Percentiles rank a stretch among this genome's conserved stretches.
These are phyloP conservation scores for Picea sitchensis DNA, from an alignment of 75 land plant genomes.

Conservation along the genomic window DNA sequence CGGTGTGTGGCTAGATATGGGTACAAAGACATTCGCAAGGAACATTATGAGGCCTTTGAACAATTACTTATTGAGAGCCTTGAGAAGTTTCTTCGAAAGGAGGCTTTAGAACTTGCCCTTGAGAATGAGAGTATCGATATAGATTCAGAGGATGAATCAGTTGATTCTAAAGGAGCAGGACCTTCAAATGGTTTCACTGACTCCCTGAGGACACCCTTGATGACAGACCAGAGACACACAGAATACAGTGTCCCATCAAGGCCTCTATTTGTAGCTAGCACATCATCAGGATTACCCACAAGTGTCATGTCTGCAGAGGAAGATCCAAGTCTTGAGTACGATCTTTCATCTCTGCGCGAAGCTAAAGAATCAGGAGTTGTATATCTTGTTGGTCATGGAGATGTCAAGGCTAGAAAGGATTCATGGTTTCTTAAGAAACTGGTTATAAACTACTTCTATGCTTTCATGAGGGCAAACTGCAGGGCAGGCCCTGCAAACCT, in stretches of 20 bases:
- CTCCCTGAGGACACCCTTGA: conserved; percentile 42
- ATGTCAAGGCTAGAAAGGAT: conserved; percentile 83
- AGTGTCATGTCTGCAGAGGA: conserved; percentile 35
- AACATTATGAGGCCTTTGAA: conserved; percentile 68
- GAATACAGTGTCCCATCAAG: conserved; percentile 7
- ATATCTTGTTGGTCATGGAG: conserved; percentile 76
- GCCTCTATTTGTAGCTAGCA: conserved; percentile 15
- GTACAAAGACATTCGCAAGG: conserved; percentile 70
- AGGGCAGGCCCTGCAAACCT: conserved; percentile 60
- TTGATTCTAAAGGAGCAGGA: conserved; percentile 14
- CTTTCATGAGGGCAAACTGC: conserved; percentile 82
- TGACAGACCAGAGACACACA: conserved; percentile 19
- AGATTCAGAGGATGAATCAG: conserved; percentile 37
- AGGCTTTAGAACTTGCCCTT: conserved; percentile 69
- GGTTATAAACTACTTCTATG: conserved; percentile 78
- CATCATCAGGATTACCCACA: conserved; percentile 21
- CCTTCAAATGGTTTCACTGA: conserved; percentile 22
- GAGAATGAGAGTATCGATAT: conserved; percentile 32
- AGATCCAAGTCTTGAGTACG: conserved; percentile 64
- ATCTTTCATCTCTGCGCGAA: conserved; percentile 60
- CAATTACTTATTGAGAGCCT: conserved; percentile 71
- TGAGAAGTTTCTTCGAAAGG: conserved; percentile 68
- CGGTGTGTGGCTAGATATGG: conserved; percentile 91
- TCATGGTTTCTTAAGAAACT: conserved; percentile 82
- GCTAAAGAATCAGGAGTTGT: conserved; percentile 75